A percentile compares a stretch with the other conserved stretches of the same genome.
Conservation (phyloP, 225 moss, liverwort and hornwort species). For the Bryoerythrophyllum caledonicum region DNA sequence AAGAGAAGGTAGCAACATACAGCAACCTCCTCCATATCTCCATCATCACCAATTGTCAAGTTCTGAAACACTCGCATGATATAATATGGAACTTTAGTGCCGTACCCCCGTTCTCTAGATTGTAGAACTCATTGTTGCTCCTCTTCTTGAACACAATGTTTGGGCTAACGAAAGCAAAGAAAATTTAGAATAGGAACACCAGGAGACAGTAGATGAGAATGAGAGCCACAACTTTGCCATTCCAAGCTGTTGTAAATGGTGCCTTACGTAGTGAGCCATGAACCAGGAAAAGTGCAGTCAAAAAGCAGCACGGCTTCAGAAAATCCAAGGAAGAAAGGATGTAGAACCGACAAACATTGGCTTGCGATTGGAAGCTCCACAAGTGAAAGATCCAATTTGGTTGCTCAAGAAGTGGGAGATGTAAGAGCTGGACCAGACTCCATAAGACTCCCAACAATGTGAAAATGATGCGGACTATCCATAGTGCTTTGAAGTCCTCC, state of each 20-base stretch:
- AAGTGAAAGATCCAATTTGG: too few relatives aligned
- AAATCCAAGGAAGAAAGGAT: slow-evolving; percentile 85
- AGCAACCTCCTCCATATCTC: slow-evolving; percentile 50
- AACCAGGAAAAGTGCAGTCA: slow-evolving; percentile 88
- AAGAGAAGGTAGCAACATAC: slow-evolving; percentile 89
- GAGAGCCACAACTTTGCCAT: too few relatives aligned
- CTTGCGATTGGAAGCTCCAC: too few relatives aligned
- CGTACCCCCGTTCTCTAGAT: slow-evolving; percentile 62
- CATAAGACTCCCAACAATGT: too few relatives aligned
- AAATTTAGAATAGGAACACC: slow-evolving; percentile 80
- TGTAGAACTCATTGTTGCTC: slow-evolving; percentile 50
- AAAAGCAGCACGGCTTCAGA: slow-evolving; percentile 90
- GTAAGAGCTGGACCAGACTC: too few relatives aligned
- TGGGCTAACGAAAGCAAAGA: slow-evolving; percentile 82
- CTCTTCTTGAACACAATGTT: slow-evolving; percentile 57
- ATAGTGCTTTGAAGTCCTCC: slow-evolving; percentile 91
- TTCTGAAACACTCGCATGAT: slow-evolving; percentile 82
- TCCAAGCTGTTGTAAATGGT: slow-evolving; percentile 82
- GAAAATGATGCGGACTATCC: slow-evolving; percentile 91
- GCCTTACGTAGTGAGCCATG: slow-evolving; percentile 82
- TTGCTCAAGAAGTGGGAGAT: too few relatives aligned
- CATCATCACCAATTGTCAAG: slow-evolving; percentile 33
- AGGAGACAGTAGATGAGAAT: slow-evolving; percentile 81
- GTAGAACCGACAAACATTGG: slow-evolving; percentile 88
- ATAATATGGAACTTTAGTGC: slow-evolving; percentile 68